These are phyloP conservation scores for Nitzschia sp. DNA, from an alignment of 108 stramenopile genomes.

Conservation along the genomic window DNA sequence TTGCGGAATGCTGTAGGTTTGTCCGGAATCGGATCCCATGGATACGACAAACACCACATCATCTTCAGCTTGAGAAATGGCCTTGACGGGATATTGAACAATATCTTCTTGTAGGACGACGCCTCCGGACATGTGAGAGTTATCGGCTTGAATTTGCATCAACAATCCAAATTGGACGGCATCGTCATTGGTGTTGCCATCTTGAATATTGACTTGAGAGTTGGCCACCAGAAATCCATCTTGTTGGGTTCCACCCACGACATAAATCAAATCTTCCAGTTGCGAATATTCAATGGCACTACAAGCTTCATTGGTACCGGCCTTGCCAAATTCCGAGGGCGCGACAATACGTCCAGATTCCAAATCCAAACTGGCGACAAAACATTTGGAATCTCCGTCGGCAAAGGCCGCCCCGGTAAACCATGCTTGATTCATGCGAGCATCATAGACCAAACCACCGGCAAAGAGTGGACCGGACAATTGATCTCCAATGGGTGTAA, in stretches of 20 bases:
- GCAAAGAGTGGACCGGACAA: constrained; percentile 19
- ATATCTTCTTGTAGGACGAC: neutral
- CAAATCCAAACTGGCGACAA: constrained; percentile 18
- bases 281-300: constrained; percentile 24
- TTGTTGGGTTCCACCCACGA: constrained; percentile 18
- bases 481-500: constrained; percentile 21
- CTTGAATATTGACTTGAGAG: neutral
- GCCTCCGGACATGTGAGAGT: constrained; percentile 16
- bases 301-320: constrained; percentile 23
- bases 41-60: constrained; percentile 28
- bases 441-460: constrained; percentile 35
- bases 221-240: constrained; percentile 6
- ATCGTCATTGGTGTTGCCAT: neutral
- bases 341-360: constrained; percentile 3
- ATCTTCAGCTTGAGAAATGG: constrained; percentile 9
- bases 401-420: constrained; percentile 26
- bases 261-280: constrained; percentile 15
- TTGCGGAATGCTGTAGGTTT: neutral
- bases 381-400: constrained; percentile 13
- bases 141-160: constrained; percentile 13
- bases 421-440: constrained; percentile 8
- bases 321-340: neutral
- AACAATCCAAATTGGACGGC: constrained; percentile 14
- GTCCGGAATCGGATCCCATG: constrained; percentile 12
- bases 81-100: constrained; percentile 26